Conservation (phyloP, 495 filamentous ascomycete genomes). For the Hypoxylon intermedium region DNA sequence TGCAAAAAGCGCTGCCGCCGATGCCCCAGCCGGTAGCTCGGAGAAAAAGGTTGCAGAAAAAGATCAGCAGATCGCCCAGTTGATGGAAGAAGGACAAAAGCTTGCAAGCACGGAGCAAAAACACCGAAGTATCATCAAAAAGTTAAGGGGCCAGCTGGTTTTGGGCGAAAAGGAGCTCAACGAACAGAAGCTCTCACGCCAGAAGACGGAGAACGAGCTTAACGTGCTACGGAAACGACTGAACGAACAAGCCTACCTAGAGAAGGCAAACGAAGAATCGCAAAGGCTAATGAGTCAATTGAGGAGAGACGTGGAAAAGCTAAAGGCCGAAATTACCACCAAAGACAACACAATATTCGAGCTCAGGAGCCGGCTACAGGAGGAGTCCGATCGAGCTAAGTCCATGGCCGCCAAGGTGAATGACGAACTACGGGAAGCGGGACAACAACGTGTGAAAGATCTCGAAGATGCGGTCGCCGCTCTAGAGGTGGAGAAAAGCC, state of each 20-base stretch:
- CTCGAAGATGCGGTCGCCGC: slow-evolving; percentile 77
- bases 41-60: slow-evolving; percentile 86
- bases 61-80: slow-evolving; percentile 84
- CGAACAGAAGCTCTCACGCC: slow-evolving; percentile 66
- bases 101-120: slow-evolving; percentile 85
- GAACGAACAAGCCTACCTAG: slow-evolving; percentile 69
- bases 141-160: slow-evolving; percentile 67
- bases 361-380: slow-evolving; percentile 72
- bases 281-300: slow-evolving; percentile 69
- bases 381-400: slow-evolving; percentile 69
- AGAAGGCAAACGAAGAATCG: slow-evolving; percentile 69
- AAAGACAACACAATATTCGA: slow-evolving; percentile 71
- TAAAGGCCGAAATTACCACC: slow-evolving; percentile 69
- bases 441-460: slow-evolving; percentile 68
- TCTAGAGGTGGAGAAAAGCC: slow-evolving; percentile 76
- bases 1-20: slow-evolving; percentile 67
- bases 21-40: slow-evolving; percentile 65
- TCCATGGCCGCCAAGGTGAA: slow-evolving; percentile 71
- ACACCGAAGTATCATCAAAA: slow-evolving; percentile 82
- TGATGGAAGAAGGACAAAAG: slow-evolving; percentile 93
- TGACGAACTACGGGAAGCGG: slow-evolving; percentile 70
- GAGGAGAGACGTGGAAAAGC: slow-evolving; percentile 72
- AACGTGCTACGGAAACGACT: slow-evolving; percentile 63
- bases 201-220: slow-evolving; percentile 71
- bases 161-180: slow-evolving; percentile 71